A percentile compares a stretch with the other conserved stretches of the same genome.
phyloP scores from a whole-genome alignment of 768 basidiomycete species.

The Kwoniella dendrophila region DNA sequence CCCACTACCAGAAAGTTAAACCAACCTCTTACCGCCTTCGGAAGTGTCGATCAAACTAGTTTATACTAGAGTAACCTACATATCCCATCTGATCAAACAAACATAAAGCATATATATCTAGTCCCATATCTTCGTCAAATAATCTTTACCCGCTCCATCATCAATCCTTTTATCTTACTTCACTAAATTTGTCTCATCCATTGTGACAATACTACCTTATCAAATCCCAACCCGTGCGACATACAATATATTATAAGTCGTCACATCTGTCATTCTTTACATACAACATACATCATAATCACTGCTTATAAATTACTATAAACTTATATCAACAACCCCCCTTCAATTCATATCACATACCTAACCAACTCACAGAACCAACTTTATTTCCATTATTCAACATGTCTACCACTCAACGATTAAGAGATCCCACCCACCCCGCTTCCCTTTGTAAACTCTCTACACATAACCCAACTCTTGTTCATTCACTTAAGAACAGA shows the following conservation, averaged over 20 bases:
- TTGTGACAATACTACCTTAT: conserved; percentile 10
- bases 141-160: conserved; percentile 2
- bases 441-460: conserved; percentile 78
- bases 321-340: conserved; percentile 1
- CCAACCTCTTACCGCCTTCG: conserved; percentile 20
- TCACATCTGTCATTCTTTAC: conserved; percentile 27
- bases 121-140: neutral
- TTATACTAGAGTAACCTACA: neutral
- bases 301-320: conserved; percentile 21
- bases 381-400: conserved; percentile 2
- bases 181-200: conserved; percentile 17
- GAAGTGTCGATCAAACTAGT: conserved; percentile 17
- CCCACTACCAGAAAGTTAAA: neutral
- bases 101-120: conserved; percentile 9
- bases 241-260: conserved; percentile 10
- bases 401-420: conserved; percentile 30
- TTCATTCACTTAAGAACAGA: conserved; percentile 71
- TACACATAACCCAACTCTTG: conserved; percentile 75
- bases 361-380: conserved; percentile 17
- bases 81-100: conserved; percentile 5
- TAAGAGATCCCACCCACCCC: conserved; percentile 59
- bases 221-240: conserved; percentile 25
- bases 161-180: neutral
- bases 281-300: conserved; percentile 12
- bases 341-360: neutral